Base-by-base conservation (phyloP, 2,329 filamentous ascomycete species). In the Teratosphaeria gauchensis region DNA sequence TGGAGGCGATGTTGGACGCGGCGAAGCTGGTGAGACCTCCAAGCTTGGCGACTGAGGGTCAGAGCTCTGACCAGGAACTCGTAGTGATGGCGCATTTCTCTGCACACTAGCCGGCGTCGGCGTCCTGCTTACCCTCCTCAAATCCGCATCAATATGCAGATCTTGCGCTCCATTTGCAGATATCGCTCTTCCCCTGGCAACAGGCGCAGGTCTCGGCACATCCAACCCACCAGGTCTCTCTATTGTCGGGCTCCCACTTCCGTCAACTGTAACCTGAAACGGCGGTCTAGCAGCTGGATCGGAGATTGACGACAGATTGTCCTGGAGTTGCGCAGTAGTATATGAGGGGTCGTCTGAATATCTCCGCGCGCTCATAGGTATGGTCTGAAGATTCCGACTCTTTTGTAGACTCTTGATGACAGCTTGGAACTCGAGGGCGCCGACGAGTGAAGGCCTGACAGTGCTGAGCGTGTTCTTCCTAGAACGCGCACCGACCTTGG, bases 401-500 rank as follows among this genome's bases (percentile, higher is more conserved):
- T 86, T 88, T 67, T 95, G 86, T 58, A 99, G 76, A 2, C 91
- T 91, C n/a, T 89, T 87, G 53, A 99, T 77, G 2, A 96, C 87
- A 2, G 92, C 92, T 66, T 92, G 84, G 67, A 99, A 99, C 74
- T 99, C 94, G 59, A 99, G 78, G 8, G 90, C 94, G 51, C 94
- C 94, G 3, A 99, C 87, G 53, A 99, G 77, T 77, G 94, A 97
- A 1, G 94, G 92, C 51, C 94, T 83, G 62, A 99, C 96, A 0
- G 91, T 88, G 6, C 86, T 92, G 61, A 92, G 82, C 1, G 90
- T 84, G 53, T 81, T 90, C 63, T 86, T 87, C 64, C 87, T 84
- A 62, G 85, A 82, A 52, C 80, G 80, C 53, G 84, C 80, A 33
- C 78, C 77, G 12, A 30, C 32, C 7, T 21, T 19, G 0, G 89